Base-by-base conservation (phyloP, 1,139 yeast species). In the Suhomyces atakaporum region DNA sequence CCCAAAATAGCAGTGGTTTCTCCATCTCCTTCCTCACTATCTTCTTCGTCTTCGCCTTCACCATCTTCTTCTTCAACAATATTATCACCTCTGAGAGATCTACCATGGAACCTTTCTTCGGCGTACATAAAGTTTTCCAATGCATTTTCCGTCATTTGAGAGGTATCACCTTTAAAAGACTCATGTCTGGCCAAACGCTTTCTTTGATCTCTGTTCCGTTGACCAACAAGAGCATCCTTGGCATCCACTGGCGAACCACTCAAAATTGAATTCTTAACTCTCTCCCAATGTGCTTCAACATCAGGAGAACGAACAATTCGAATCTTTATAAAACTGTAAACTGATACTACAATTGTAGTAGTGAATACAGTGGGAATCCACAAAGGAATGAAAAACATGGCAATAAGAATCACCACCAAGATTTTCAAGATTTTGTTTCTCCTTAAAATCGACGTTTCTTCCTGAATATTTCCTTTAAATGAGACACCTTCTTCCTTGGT, bases 351-450 rank as follows among this genome's bases (percentile, higher is more conserved):
- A 1, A 67, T 44, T 36, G 76, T 69, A 1, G 71, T 65, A 7
- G 63, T 52, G n/a, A 79, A 47, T 5, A 77, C 67, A 7, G 76
- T 38, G 0, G 85, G 84, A 18, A 79, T 60, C 73, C 82, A 71
- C 13, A 79, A 39, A 0, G 84, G 81, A 3, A 75, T 42, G 19
- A 75, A 50, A n/a, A 71, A 48, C 6, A 61, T 43, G 1, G 69
- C 58, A 2, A 66, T 36, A 7, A 35, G 30, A n/a, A 38, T 51
- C 1, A 72, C 56, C 2, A 70, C 54, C 2, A 57, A 39, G 27
- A 62, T 53, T 34, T 66, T 57, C 3, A 66, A 44, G 21, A 58
- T 21, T 40, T 51, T 51, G 50, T 62, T 58, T 8, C 59, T 49
- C 32, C 72, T 52, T 21, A 66, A 47, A 33, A 65, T 43, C 25